phyloP scores from a whole-genome alignment of 208 protist genomes.

The Strigomonas galati region DNA sequence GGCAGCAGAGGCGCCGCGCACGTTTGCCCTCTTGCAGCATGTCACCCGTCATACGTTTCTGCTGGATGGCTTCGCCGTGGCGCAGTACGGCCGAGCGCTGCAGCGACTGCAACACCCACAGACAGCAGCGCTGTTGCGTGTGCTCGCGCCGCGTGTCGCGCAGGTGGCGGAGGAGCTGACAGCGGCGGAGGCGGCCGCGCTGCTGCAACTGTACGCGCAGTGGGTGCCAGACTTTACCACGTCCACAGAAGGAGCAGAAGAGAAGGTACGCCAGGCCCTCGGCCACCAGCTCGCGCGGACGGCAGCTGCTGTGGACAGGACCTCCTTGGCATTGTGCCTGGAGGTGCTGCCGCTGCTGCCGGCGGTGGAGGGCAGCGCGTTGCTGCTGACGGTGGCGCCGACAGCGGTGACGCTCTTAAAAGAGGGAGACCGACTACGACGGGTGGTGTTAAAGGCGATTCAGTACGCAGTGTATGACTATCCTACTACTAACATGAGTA shows the following conservation, averaged over 20 bases:
- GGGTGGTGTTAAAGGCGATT: too few relatives aligned
- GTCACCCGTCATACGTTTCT: conserved; percentile 68
- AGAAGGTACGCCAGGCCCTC: conserved; percentile 2
- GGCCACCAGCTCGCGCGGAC: background rate
- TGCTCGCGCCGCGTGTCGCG: conserved; percentile 54
- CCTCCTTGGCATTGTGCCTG: conserved; percentile 7
- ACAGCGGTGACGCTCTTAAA: too few relatives aligned
- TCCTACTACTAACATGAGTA: too few relatives aligned
- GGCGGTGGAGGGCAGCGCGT: background rate
- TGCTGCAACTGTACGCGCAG: conserved; percentile 23
- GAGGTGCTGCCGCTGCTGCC: background rate
- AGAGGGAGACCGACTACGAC: too few relatives aligned
- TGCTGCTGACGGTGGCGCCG: background rate
- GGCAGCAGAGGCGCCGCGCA: conserved; percentile 29
- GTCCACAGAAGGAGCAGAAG: background rate
- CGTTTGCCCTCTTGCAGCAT: conserved; percentile 76
- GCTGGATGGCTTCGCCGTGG: conserved; percentile 55
- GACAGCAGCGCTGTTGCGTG: conserved; percentile 41
- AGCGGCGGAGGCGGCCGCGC: conserved; percentile 11
- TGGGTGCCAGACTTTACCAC: conserved; percentile 9
- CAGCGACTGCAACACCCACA: conserved; percentile 51
- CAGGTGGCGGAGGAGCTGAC: conserved; percentile 31
- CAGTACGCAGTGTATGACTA: too few relatives aligned
- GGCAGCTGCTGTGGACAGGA: background rate
- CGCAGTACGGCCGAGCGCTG: conserved; percentile 35